Evolutionary conservation across 441 rosid species (phyloP).

Genomic region (Francoa sonchifolia): DNA sequence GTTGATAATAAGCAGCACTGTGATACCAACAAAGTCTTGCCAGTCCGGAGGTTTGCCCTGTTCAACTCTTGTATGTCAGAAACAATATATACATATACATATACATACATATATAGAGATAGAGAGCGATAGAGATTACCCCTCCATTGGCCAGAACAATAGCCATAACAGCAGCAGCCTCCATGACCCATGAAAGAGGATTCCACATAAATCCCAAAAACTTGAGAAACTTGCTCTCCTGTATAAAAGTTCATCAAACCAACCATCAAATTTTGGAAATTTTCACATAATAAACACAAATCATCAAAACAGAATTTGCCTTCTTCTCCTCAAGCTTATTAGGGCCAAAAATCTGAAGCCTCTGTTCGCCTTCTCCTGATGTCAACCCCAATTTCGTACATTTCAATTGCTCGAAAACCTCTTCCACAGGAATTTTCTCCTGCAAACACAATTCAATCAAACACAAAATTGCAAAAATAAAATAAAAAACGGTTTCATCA

Average conservation of each 20-base stretch:
- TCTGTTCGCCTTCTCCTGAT: constrained; percentile 50
- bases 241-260: background rate
- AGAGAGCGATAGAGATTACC: background rate
- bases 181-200: constrained; percentile 98
- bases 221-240: constrained; percentile 55
- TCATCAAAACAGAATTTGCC: too few species aligned
- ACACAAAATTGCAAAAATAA: background rate
- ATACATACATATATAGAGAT: background rate
- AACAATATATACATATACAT: background rate
- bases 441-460: constrained; percentile 11
- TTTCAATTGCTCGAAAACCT: constrained; percentile 68
- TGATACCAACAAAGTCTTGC: constrained; percentile 80
- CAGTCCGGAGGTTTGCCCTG: constrained; percentile 76
- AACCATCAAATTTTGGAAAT: too few species aligned
- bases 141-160: constrained; percentile 86
- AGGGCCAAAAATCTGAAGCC: constrained; percentile 62
- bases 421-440: constrained; percentile 69
- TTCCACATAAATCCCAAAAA: constrained; percentile 96
- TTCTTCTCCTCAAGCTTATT: constrained; percentile 84
- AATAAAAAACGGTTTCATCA: background rate
- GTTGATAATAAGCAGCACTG: constrained; percentile 61
- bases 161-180: constrained; percentile 85
- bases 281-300: too few species aligned
- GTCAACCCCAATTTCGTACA: constrained; percentile 60
- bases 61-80: background rate